phyloP scores from a whole-genome alignment of 441 rosid genomes.

The Brassica hybrid region DNA sequence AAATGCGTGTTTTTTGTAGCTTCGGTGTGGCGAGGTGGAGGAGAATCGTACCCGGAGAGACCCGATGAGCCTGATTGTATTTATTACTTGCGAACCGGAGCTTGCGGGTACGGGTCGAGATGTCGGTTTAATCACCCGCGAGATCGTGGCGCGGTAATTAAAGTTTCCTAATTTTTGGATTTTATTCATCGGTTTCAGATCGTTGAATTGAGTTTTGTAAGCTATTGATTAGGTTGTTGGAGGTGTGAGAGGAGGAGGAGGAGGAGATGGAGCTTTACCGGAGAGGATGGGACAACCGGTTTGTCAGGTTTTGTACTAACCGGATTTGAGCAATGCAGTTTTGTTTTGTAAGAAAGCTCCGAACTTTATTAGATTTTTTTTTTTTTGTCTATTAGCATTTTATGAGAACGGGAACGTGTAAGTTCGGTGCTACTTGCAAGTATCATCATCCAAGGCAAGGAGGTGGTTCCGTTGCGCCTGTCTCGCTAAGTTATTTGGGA shows the following conservation, averaged over 20 bases:
- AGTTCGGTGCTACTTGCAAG: constrained; percentile 91
- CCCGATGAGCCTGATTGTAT: constrained; percentile 79
- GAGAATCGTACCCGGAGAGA: constrained; percentile 77
- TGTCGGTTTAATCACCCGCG: constrained; percentile 98
- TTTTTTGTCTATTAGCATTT: constrained; percentile 55
- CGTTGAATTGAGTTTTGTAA: constrained; percentile 12
- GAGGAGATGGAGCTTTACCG: constrained; percentile 66
- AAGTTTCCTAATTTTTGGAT: constrained; percentile 2
- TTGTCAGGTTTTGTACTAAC: constrained; percentile 70
- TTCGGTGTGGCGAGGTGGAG: constrained; percentile 58
- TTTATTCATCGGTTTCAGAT: neutral
- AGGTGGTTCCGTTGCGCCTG: constrained; percentile 49
- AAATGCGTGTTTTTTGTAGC: constrained; percentile 51
- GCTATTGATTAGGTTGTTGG: constrained; percentile 59
- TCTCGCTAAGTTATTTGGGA: constrained; percentile 71
- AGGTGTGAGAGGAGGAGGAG: constrained; percentile 63
- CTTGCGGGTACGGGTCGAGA: constrained; percentile 78
- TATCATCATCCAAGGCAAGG: constrained; percentile 94
- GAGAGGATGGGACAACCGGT: constrained; percentile 83
- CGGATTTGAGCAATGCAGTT: constrained; percentile 28
- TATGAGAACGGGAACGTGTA: constrained; percentile 87
- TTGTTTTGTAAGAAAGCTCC: constrained; percentile 4
- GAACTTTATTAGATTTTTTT: constrained; percentile 19
- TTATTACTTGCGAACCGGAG: constrained; percentile 80
- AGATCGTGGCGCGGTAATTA: constrained; percentile 76